Conservation (phyloP, 202 grass and related monocot species). For the Brachypodium distachyon region DNA sequence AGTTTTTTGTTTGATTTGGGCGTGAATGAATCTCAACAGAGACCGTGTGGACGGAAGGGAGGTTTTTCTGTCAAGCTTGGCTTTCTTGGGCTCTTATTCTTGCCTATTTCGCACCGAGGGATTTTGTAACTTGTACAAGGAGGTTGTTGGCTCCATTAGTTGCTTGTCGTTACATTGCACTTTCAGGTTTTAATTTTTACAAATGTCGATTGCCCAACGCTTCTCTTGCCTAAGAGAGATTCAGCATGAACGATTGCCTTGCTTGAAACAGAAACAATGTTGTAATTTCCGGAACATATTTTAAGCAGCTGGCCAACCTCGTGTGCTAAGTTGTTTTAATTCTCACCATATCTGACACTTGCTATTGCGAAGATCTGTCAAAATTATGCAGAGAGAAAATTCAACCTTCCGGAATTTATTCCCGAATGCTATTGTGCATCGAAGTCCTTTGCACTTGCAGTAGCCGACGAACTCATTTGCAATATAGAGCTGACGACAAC, state of each 20-base stretch:
- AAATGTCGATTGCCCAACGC: neutral
- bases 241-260: neutral
- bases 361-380: neutral
- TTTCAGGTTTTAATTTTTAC: neutral
- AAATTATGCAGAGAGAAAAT: neutral
- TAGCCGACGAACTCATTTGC: neutral
- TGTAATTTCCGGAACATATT: neutral
- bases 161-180: neutral
- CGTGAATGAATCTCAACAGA: no score
- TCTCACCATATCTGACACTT: no score
- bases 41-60: no score
- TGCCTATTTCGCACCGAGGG: neutral
- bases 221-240: neutral
- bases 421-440: neutral
- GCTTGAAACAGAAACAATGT: neutral
- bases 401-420: neutral
- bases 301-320: neutral
- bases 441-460: neutral
- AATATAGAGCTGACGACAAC: neutral
- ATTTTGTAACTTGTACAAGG: neutral
- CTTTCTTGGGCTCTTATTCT: neutral
- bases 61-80: neutral
- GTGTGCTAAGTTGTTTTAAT: neutral
- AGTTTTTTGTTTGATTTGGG: no score
- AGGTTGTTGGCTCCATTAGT: neutral